Evolutionary conservation across 2,329 filamentous ascomycete species (phyloP).

Genomic region (Stenocarpella maydis): DNA sequence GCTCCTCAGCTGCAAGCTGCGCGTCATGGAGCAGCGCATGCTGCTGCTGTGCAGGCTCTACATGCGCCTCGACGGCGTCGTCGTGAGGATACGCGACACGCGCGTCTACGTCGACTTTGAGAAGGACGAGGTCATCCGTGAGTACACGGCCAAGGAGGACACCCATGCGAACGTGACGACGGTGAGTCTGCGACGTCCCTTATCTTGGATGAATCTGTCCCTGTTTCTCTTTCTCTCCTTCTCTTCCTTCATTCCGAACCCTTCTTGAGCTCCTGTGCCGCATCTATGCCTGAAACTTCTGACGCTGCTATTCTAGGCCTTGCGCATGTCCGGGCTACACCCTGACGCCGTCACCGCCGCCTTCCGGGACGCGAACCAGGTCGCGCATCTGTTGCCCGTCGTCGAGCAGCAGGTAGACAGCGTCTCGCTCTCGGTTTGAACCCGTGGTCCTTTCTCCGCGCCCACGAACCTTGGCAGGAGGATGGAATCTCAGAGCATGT

Average conservation of each 20-base stretch:
- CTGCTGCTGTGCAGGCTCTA: slow-evolving; percentile 87
- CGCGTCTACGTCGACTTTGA: slow-evolving; percentile 91
- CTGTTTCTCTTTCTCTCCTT: too few relatives aligned
- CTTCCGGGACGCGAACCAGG: slow-evolving; percentile 80
- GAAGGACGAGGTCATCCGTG: slow-evolving; percentile 79
- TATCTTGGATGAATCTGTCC: background rate
- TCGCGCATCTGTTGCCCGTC: slow-evolving; percentile 74
- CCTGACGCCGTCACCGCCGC: slow-evolving; percentile 80
- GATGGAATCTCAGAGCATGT: background rate
- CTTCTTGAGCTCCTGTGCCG: background rate
- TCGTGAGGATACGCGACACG: slow-evolving; percentile 89
- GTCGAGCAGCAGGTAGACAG: slow-evolving; percentile 73
- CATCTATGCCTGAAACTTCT: slow-evolving; percentile 35
- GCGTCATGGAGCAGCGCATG: slow-evolving; percentile 90
- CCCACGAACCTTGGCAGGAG: background rate
- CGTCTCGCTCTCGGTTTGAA: slow-evolving; percentile 38
- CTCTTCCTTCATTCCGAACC: too few relatives aligned
- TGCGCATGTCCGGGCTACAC: slow-evolving; percentile 57
- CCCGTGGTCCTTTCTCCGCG: background rate
- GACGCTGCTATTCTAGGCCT: slow-evolving; percentile 47
- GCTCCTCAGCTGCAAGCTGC: slow-evolving; percentile 86
- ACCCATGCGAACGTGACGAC: slow-evolving; percentile 78
- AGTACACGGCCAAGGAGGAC: slow-evolving; percentile 90
- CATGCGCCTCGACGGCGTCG: slow-evolving; percentile 89
- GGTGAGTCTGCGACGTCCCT: slow-evolving; percentile 54